These are phyloP conservation scores for Lithocarpus polystachyus DNA, from an alignment of 306 rosid species.

Conservation along the genomic window DNA sequence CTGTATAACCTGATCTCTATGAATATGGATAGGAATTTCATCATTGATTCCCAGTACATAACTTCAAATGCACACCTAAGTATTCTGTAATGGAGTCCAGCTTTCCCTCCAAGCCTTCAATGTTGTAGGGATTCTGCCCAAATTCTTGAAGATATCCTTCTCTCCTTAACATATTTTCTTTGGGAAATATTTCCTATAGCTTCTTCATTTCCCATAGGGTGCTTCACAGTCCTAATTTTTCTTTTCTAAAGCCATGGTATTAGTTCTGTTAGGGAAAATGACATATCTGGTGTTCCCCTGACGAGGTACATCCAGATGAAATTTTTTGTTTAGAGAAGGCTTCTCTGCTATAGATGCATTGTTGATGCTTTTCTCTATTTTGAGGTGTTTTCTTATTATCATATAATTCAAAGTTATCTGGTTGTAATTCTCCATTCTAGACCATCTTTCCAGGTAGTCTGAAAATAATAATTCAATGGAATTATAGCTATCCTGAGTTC, in stretches of 20 bases:
- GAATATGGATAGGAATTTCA: background rate
- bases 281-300: background rate
- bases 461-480: too few relatives aligned
- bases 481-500: too few relatives aligned
- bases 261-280: background rate
- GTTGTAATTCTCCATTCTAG: background rate
- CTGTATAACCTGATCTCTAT: background rate
- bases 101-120: background rate
- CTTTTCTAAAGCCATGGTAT: background rate
- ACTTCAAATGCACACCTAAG: background rate
- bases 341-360: background rate
- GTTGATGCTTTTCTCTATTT: background rate
- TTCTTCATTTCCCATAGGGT: background rate
- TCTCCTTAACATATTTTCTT: background rate
- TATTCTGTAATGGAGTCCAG: background rate
- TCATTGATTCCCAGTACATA: background rate
- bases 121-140: background rate
- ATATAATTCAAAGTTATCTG: background rate
- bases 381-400: background rate
- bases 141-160: background rate
- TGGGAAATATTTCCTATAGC: background rate
- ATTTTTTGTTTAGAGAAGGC: background rate
- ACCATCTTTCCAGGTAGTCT: background rate
- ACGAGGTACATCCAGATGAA: background rate
- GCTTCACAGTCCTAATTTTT: background rate